Base-by-base conservation (phyloP, 176 grass and related monocot genomes). In the Oryza brachyantha region DNA sequence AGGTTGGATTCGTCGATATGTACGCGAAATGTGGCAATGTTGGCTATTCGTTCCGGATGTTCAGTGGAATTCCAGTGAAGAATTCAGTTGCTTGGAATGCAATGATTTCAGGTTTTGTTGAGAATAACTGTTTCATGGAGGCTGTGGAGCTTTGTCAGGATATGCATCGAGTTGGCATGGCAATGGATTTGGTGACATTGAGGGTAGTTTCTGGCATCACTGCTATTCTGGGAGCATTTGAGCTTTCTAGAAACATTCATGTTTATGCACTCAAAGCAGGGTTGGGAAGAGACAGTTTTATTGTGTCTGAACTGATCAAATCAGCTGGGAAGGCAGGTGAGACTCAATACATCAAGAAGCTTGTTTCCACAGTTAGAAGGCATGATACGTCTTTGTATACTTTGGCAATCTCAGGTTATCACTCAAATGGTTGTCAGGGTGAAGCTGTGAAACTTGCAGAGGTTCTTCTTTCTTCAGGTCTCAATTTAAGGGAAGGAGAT, bases 21-120 rank as follows among this genome's bases (percentile, higher is more conserved):
- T 94, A 97, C 67, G 85, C 87, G 1, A 98, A 94, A 90, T 98
- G 87, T 86, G 92, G 87, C 52, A 86, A 94, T 83, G 71, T 87
- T 55, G 82, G 14, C 37, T 48, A 70, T 68, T 90, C 95, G 65
- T 39, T 83, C 42, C 94, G 81, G 85, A 9, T 87, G 79, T 98
- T 98, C 57, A 73, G 69, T 81, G 86, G 83, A 81, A 94, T 94
- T 72, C 95, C 95, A 0, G 76, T 98, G 61, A 98, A 94, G 85
- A 88, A 46, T 48, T 57, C 77, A 27, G 80, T 98, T 66, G 57
- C 95, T 77, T 98, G 95, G 89, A 98, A 98, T 90, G 91, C 87
- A 8, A 85, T 92, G 79, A 85, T 94, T 42, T 94, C 87, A n/a
- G 91, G 92, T 68, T 92, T 85, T 82, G 68, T 90, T 28, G 66